Conservation (phyloP, 2,329 filamentous ascomycete genomes). For the Ophiostoma quercus region DNA sequence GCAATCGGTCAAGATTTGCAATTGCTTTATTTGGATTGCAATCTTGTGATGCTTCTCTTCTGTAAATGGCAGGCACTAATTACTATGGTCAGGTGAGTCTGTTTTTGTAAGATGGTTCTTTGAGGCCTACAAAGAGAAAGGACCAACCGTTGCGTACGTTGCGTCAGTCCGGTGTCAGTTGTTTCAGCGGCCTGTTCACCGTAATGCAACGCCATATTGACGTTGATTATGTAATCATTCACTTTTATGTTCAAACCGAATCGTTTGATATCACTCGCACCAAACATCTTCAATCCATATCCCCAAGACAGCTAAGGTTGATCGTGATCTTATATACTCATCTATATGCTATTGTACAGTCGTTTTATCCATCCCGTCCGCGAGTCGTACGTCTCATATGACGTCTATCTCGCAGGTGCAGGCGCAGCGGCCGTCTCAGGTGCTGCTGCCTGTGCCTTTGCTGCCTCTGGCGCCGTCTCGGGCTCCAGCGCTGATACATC, state of each 20-base stretch:
- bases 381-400: background rate
- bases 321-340: slow-evolving; percentile 10
- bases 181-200: slow-evolving; percentile 6
- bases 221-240: background rate
- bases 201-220: background rate
- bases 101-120: background rate
- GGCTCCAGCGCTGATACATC: slow-evolving; percentile 26
- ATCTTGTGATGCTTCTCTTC: background rate
- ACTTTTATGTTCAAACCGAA: background rate
- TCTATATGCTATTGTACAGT: slow-evolving; percentile 10
- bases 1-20: slow-evolving; percentile 6
- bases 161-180: background rate
- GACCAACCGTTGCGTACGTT: background rate
- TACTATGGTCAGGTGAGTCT: background rate
- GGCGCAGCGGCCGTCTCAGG: slow-evolving; percentile 12
- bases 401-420: slow-evolving; percentile 4
- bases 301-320: background rate
- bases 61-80: background rate
- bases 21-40: background rate
- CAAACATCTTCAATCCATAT: background rate
- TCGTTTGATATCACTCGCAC: background rate
- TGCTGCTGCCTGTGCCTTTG: slow-evolving; percentile 7
- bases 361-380: background rate
- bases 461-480: background rate
- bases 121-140: background rate